Evolutionary conservation across 345 rosid species (phyloP).

Genomic region (Ceriops zippeliana): DNA sequence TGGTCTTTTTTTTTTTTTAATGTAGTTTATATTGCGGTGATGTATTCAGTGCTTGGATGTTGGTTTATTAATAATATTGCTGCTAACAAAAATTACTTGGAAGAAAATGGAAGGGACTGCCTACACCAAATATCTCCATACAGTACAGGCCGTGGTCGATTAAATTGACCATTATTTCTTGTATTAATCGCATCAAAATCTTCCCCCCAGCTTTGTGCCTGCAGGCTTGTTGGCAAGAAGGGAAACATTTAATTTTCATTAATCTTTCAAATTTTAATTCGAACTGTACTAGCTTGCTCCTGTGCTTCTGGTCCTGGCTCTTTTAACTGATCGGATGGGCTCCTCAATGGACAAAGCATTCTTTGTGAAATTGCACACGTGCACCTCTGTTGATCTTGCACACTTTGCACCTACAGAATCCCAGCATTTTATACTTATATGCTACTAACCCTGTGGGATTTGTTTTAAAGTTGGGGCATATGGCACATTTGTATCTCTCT

Average conservation of each 20-base stretch:
- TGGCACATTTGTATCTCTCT: background rate
- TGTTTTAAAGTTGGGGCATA: background rate
- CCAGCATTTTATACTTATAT: background rate
- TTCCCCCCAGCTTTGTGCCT: constrained; percentile 5
- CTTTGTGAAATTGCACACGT: constrained; percentile 27
- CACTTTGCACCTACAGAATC: constrained; percentile 16
- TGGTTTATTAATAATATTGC: too few species aligned
- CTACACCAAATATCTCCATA: background rate
- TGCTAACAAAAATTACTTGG: background rate
- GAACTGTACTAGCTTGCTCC: background rate
- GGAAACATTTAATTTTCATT: constrained; percentile 6
- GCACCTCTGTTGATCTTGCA: constrained; percentile 15
- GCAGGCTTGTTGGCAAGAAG: constrained; percentile 26
- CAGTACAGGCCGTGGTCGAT: too few species aligned
- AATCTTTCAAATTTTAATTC: background rate
- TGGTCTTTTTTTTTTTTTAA: too few species aligned
- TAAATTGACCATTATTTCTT: too few species aligned
- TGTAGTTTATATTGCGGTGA: too few species aligned
- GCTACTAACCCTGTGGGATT: background rate
- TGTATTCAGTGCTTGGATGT: too few species aligned
- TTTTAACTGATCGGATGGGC: constrained; percentile 17
- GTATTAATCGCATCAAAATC: constrained; percentile 3
- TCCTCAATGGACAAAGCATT: constrained; percentile 10
- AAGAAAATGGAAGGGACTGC: background rate
- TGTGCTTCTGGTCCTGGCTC: constrained; percentile 32